Conservation (phyloP, 1,284 basidiomycete species). For the Termitomyces sp. region DNA sequence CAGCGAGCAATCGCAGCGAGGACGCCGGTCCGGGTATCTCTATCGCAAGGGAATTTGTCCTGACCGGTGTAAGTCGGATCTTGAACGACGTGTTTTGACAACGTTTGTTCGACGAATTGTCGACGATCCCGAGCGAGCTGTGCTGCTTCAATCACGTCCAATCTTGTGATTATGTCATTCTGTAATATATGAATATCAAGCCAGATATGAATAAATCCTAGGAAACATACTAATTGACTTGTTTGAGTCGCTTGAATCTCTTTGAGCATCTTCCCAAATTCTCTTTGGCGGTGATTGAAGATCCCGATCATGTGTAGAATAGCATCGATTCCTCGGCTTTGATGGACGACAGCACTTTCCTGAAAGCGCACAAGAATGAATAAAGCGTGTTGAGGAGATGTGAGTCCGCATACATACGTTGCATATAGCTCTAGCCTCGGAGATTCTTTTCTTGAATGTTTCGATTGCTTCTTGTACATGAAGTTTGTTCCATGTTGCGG, state of each 20-base stretch:
- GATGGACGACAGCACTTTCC: constrained; percentile 2
- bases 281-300: background rate
- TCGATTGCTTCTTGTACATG: constrained; percentile 11
- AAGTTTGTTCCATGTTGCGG: too few species aligned
- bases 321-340: background rate
- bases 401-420: too few species aligned
- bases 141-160: background rate
- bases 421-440: constrained; percentile 10
- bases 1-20: constrained; percentile 11
- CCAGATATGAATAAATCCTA: too few species aligned
- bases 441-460: constrained; percentile 10
- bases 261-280: background rate
- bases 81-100: constrained; percentile 1
- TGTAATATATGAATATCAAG: background rate
- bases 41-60: constrained; percentile 14
- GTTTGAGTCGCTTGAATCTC: background rate
- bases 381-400: too few species aligned
- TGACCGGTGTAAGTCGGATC: constrained; percentile 12
- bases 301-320: background rate
- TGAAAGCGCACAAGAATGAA: background rate
- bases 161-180: background rate
- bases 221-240: background rate
- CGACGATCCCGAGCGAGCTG: background rate
- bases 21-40: constrained; percentile 11
- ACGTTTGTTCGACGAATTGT: constrained; percentile 2